These are phyloP conservation scores for Phlebiopsis flavidoalba DNA, from an alignment of 768 basidiomycete genomes.

Conservation along the genomic window DNA sequence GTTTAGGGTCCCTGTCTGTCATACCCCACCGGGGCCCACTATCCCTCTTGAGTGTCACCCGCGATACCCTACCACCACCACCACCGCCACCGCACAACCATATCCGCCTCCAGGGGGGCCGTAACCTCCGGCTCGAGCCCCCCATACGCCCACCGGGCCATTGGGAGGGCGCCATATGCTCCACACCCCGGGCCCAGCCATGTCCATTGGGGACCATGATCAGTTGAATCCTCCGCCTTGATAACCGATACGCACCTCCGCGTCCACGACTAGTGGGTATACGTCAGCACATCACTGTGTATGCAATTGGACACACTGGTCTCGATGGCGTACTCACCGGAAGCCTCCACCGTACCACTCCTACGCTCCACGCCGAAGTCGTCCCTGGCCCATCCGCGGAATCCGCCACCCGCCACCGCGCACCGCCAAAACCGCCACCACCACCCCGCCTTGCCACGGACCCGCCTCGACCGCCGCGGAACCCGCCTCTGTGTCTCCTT, in stretches of 20 bases:
- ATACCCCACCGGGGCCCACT: slow-evolving; percentile 63
- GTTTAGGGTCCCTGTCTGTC: slow-evolving; percentile 81
- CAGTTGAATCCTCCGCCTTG: slow-evolving; percentile 58
- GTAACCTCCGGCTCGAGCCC: slow-evolving; percentile 15
- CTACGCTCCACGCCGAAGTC: slow-evolving; percentile 35
- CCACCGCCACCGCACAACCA: slow-evolving; percentile 36
- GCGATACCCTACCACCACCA: slow-evolving; percentile 58
- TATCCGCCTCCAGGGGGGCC: slow-evolving; percentile 43
- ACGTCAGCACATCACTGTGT: neutral
- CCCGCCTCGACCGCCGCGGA: slow-evolving; percentile 21
- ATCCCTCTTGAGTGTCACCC: slow-evolving; percentile 73
- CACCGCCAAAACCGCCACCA: slow-evolving; percentile 21
- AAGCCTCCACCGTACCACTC: slow-evolving; percentile 33
- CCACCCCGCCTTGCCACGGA: slow-evolving; percentile 27
- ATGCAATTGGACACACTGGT: neutral
- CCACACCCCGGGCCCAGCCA: slow-evolving; percentile 26
- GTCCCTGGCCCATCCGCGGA: slow-evolving; percentile 28
- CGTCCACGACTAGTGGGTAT: slow-evolving; percentile 39
- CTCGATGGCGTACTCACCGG: neutral
- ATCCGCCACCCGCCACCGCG: slow-evolving; percentile 27
- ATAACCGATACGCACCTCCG: slow-evolving; percentile 69
- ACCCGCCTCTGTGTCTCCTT: slow-evolving; percentile 28
- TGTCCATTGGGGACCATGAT: slow-evolving; percentile 25
- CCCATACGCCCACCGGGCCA: slow-evolving; percentile 31
- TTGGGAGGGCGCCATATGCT: slow-evolving; percentile 29